Conservation (phyloP, 148 eudicot species). For the Cornus kousa region DNA sequence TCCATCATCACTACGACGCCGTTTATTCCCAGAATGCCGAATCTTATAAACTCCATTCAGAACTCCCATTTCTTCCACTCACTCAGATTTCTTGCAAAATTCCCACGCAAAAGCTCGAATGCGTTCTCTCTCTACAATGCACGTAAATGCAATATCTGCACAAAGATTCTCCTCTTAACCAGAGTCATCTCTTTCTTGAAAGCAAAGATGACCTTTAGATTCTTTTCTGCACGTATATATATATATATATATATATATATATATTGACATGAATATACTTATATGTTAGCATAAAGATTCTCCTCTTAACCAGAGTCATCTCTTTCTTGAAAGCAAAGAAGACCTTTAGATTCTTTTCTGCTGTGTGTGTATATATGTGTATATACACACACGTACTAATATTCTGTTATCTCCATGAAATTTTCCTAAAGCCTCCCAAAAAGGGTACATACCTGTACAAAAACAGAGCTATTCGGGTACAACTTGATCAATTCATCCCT, state of each 20-base stretch:
- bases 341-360: not conserved
- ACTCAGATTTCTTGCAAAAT: not conserved
- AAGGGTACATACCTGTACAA: not conserved
- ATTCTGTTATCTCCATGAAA: not conserved
- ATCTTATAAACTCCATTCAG: not conserved
- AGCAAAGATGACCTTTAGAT: not conserved
- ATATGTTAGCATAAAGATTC: not conserved
- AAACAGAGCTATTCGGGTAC: not conserved
- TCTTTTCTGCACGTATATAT: too few relatives aligned
- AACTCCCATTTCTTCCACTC: not conserved
- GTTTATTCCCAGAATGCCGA: not conserved
- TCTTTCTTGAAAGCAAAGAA: not conserved
- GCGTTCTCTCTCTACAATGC: not conserved
- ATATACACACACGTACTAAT: not conserved
- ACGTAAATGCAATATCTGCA: not conserved
- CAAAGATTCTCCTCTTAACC: not conserved
- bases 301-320: too few relatives aligned
- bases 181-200: not conserved
- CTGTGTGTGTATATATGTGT: not conserved
- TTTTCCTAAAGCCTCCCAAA: not conserved
- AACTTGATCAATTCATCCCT: not conserved
- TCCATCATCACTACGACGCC: not conserved
- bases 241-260: too few relatives aligned
- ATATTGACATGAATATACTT: too few relatives aligned
- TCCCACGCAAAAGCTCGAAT: not conserved